Conservation (phyloP, 306 rosid genomes). For the Fragaria nilgerrensis region DNA sequence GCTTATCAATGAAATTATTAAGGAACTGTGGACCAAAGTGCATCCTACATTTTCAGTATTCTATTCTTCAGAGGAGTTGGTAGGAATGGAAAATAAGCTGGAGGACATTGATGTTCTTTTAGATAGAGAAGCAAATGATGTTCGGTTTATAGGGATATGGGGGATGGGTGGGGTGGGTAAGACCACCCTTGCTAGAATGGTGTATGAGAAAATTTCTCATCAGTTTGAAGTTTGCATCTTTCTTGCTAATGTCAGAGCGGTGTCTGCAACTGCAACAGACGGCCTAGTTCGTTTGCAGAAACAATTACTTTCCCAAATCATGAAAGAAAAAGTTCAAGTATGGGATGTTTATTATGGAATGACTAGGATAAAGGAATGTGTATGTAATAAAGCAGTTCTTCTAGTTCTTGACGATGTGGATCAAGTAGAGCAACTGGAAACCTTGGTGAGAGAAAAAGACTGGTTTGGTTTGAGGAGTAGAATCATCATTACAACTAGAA, state of each 20-base stretch:
- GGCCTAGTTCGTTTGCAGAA: not conserved
- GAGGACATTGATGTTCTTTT: not conserved
- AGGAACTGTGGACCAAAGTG: not conserved
- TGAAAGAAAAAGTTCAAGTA: not conserved
- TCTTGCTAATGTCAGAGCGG: not conserved
- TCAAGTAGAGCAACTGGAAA: not conserved
- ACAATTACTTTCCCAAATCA: not conserved
- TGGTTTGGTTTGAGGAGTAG: conserved; percentile 7
- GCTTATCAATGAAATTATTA: not conserved
- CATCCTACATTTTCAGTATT: not conserved
- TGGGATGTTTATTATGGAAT: not conserved
- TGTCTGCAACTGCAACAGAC: not conserved
- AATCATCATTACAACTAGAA: conserved; percentile 2
- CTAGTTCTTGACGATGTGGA: conserved; percentile 14
- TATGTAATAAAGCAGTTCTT: not conserved
- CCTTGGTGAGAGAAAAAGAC: not conserved
- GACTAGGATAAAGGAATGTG: not conserved
- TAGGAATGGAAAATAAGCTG: not conserved
- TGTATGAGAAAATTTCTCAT: not conserved
- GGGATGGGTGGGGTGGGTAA: conserved; percentile 4
- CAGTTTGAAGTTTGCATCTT: not conserved
- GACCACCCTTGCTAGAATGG: not conserved
- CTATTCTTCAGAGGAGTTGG: not conserved
- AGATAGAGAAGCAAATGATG: conserved; percentile 4
- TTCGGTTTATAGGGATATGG: conserved; percentile 3